Evolutionary conservation across 305 asterid species (phyloP).

Genomic region (Solanum aculeatissimum): DNA sequence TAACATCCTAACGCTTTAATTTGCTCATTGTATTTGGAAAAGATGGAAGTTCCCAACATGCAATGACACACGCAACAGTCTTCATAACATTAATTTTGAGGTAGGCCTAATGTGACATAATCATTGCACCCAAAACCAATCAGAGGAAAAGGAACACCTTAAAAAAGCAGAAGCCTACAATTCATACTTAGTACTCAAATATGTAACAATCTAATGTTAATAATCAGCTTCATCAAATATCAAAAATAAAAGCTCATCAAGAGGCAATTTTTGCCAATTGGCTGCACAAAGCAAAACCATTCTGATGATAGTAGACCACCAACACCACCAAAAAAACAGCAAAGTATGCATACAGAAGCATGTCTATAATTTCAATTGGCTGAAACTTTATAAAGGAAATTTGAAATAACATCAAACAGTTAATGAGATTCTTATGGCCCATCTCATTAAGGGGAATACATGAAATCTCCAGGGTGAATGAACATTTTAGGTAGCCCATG

Average conservation of each 20-base stretch:
- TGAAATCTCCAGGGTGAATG: constrained; percentile 1
- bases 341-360: background rate
- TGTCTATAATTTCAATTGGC: background rate
- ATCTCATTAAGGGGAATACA: background rate
- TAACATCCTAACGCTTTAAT: background rate
- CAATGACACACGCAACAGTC: background rate
- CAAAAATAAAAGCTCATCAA: background rate
- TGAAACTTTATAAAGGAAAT: background rate
- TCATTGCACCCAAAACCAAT: background rate
- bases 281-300: background rate
- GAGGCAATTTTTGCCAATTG: background rate
- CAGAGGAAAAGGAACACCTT: background rate
- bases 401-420: background rate
- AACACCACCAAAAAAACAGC: background rate
- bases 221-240: background rate
- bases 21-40: background rate
- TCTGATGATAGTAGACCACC: background rate
- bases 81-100: background rate
- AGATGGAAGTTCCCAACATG: background rate
- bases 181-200: background rate
- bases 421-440: background rate
- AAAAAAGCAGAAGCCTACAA: background rate
- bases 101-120: background rate
- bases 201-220: background rate
- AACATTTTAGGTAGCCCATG: background rate